Evolutionary conservation across 148 eudicot genomes (phyloP).

Genomic region (Chenopodium quinoa): DNA sequence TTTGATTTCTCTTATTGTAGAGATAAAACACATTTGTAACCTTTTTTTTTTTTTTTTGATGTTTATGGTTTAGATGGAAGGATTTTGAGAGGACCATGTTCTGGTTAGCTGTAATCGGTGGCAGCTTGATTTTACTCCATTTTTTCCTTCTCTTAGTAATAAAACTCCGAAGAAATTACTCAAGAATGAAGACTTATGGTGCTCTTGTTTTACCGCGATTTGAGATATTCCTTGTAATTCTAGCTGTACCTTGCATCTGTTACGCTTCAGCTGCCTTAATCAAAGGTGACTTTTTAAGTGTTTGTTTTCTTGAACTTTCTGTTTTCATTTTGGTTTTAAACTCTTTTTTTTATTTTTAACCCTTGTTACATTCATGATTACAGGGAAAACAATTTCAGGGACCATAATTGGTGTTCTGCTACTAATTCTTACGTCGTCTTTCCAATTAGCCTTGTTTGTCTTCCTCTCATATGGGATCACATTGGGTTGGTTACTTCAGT

Average conservation of each 20-base stretch:
- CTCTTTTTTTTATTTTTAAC: background rate
- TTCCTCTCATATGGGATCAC: constrained; percentile 85
- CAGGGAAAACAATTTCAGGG: constrained; percentile 63
- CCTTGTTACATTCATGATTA: constrained; percentile 21
- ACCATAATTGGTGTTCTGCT: constrained; percentile 50
- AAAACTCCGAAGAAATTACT: constrained; percentile 43
- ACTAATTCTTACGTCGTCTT: constrained; percentile 44
- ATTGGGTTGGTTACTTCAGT: constrained; percentile 78
- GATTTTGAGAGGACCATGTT: constrained; percentile 79
- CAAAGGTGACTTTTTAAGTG: constrained; percentile 44
- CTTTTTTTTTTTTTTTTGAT: background rate
- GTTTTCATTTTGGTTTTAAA: background rate
- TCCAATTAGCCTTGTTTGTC: constrained; percentile 50
- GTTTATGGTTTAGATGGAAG: constrained; percentile 62
- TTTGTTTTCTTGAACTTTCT: constrained; percentile 1
- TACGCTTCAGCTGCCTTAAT: constrained; percentile 64
- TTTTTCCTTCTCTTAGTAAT: constrained; percentile 44
- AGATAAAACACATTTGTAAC: background rate
- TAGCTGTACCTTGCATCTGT: constrained; percentile 79
- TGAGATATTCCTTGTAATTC: constrained; percentile 70
- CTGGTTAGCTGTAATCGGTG: constrained; percentile 77
- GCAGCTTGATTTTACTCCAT: constrained; percentile 63
- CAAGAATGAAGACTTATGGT: constrained; percentile 50
- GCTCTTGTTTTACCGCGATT: constrained; percentile 82
- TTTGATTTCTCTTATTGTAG: background rate